These are phyloP conservation scores for Didymella glomerata DNA, from an alignment of 2,329 filamentous ascomycete species.

Conservation along the genomic window DNA sequence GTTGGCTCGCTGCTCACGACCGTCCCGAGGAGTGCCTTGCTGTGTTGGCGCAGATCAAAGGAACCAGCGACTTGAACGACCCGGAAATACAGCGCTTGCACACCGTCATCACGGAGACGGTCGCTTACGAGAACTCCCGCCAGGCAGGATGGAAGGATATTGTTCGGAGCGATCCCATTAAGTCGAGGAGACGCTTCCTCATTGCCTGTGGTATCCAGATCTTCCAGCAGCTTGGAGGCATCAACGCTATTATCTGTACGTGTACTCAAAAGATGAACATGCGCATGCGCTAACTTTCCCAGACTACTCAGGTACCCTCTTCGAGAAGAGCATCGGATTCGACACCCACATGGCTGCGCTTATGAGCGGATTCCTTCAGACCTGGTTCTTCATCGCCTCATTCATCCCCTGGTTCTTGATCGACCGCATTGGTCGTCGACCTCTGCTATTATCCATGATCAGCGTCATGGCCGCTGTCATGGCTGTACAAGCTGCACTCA, in stretches of 20 bases:
- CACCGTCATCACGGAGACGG: constrained; percentile 29
- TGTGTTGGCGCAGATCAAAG: constrained; percentile 27
- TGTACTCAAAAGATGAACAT: background rate
- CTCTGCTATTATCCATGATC: constrained; percentile 29
- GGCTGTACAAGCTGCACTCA: constrained; percentile 30
- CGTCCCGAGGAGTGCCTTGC: constrained; percentile 27
- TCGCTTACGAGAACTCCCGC: constrained; percentile 26
- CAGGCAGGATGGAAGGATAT: constrained; percentile 30
- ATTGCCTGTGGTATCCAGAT: constrained; percentile 31
- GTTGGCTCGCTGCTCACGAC: constrained; percentile 30
- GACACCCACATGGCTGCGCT: constrained; percentile 27
- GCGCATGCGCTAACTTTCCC: background rate
- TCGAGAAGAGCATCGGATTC: constrained; percentile 31
- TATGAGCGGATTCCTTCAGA: constrained; percentile 31
- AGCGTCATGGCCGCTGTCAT: constrained; percentile 30
- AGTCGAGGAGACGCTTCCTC: constrained; percentile 28
- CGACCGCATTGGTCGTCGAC: constrained; percentile 26
- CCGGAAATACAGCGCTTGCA: constrained; percentile 26
- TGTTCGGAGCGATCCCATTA: constrained; percentile 27
- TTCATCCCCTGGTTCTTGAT: constrained; percentile 32
- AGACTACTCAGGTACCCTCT: constrained; percentile 31
- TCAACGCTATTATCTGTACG: constrained; percentile 32
- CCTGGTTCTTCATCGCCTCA: constrained; percentile 31
- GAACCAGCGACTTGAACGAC: constrained; percentile 13
- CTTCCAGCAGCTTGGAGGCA: constrained; percentile 30